Conservation (phyloP, 1,284 basidiomycete species). For the Peniophora sp. region DNA sequence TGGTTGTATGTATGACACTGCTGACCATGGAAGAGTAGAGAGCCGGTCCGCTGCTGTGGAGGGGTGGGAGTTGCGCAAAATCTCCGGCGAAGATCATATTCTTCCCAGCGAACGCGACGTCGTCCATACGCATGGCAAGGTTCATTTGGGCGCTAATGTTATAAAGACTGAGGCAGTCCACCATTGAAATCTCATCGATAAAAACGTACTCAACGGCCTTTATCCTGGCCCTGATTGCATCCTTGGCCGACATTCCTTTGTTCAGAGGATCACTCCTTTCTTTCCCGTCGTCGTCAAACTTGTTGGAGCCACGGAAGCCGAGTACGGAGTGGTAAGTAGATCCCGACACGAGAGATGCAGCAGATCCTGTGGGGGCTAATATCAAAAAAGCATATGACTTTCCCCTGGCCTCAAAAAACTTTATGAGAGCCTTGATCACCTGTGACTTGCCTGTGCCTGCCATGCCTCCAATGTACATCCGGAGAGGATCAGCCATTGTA, state of each 20-base stretch:
- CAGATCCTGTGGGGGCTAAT: constrained; percentile 29
- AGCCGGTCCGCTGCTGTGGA: background rate
- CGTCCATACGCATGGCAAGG: constrained; percentile 5
- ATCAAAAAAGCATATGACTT: constrained; percentile 20
- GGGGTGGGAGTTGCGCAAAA: constrained; percentile 20
- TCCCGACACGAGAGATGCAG: constrained; percentile 27
- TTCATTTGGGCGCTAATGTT: constrained; percentile 13
- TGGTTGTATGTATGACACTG: background rate
- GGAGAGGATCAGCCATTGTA: constrained; percentile 13
- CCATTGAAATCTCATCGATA: constrained; percentile 30
- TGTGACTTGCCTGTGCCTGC: constrained; percentile 33
- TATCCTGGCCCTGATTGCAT: constrained; percentile 12
- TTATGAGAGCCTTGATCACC: constrained; percentile 27
- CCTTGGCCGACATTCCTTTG: background rate
- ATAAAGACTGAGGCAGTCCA: constrained; percentile 20
- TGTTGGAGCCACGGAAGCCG: constrained; percentile 16
- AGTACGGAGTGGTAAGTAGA: constrained; percentile 30
- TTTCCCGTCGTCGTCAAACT: background rate
- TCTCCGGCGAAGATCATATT: constrained; percentile 19
- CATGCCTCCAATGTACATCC: constrained; percentile 30
- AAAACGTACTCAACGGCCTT: constrained; percentile 25
- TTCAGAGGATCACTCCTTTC: background rate
- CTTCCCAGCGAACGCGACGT: constrained; percentile 16
- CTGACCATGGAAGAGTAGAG: constrained; percentile 15
- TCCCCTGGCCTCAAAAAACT: constrained; percentile 19